These are phyloP conservation scores for Lophiostoma macrostomum DNA, from an alignment of 495 filamentous ascomycete species.

Conservation along the genomic window DNA sequence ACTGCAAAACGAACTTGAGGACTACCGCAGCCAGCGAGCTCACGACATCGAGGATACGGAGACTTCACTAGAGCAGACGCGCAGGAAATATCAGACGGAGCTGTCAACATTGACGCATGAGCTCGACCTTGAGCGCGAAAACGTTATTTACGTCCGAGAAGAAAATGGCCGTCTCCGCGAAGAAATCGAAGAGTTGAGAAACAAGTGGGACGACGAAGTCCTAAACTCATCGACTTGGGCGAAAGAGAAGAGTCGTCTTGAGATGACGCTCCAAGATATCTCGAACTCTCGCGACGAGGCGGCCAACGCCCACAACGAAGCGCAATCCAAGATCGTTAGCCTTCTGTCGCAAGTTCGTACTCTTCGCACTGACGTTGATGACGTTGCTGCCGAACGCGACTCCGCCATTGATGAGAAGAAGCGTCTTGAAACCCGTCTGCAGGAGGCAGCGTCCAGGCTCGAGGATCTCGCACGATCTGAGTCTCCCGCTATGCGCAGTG, in stretches of 20 bases:
- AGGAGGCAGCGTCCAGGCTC: slow-evolving; percentile 85
- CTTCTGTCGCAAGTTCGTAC: slow-evolving; percentile 88
- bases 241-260: slow-evolving; percentile 92
- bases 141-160: slow-evolving; percentile 62
- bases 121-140: slow-evolving; percentile 89
- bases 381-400: slow-evolving; percentile 81
- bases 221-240: slow-evolving; percentile 97
- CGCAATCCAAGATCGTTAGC: slow-evolving; percentile 84
- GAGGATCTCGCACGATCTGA: slow-evolving; percentile 86
- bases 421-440: slow-evolving; percentile 78
- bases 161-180: slow-evolving; percentile 71
- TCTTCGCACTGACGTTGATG: slow-evolving; percentile 80
- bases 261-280: slow-evolving; percentile 86
- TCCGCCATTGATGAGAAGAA: slow-evolving; percentile 84
- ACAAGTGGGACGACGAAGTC: slow-evolving; percentile 98
- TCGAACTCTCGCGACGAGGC: slow-evolving; percentile 89
- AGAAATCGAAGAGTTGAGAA: slow-evolving; percentile 89
- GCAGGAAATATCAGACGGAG: slow-evolving; percentile 95
- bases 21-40: slow-evolving; percentile 90
- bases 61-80: slow-evolving; percentile 91
- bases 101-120: slow-evolving; percentile 86
- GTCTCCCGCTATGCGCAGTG: slow-evolving; percentile 86
- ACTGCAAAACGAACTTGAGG: slow-evolving; percentile 95
- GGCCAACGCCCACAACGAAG: slow-evolving; percentile 87
- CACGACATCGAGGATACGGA: slow-evolving; percentile 98